Conservation (phyloP, 805 yeast species). For the Pichia thaimueangensis region DNA sequence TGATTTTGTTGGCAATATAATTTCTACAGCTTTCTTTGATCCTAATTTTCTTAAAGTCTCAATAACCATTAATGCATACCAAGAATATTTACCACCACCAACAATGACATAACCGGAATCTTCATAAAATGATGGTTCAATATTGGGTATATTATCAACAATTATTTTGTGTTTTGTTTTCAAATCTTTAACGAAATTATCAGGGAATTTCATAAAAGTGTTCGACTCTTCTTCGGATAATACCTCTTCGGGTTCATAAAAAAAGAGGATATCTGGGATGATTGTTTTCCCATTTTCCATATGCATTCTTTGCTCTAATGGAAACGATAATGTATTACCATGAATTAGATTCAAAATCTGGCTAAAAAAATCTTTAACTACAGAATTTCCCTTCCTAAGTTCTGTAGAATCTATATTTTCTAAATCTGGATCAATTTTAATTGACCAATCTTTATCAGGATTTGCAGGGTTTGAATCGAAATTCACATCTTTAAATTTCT, state of each 20-base stretch:
- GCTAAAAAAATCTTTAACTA: conserved; percentile 25
- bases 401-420: conserved; percentile 21
- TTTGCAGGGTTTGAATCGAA: conserved; percentile 15
- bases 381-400: conserved; percentile 23
- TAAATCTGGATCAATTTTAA: conserved; percentile 21
- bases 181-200: conserved; percentile 40
- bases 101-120: conserved; percentile 34
- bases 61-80: conserved; percentile 34
- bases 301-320: conserved; percentile 26
- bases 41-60: conserved; percentile 38
- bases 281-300: conserved; percentile 21
- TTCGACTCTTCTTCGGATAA: conserved; percentile 8
- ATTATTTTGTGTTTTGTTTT: conserved; percentile 40
- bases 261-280: conserved; percentile 13
- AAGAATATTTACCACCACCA: conserved; percentile 39
- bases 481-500: conserved; percentile 4
- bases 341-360: conserved; percentile 26
- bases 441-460: conserved; percentile 25
- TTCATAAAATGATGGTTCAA: conserved; percentile 22
- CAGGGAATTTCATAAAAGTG: conserved; percentile 20
- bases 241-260: conserved; percentile 9
- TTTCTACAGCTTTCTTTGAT: conserved; percentile 32
- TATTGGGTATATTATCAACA: conserved; percentile 39
- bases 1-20: conserved; percentile 14
- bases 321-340: conserved; percentile 26